Conservation (phyloP, 2,329 filamentous ascomycete species). For the Venturia aucupariae region DNA sequence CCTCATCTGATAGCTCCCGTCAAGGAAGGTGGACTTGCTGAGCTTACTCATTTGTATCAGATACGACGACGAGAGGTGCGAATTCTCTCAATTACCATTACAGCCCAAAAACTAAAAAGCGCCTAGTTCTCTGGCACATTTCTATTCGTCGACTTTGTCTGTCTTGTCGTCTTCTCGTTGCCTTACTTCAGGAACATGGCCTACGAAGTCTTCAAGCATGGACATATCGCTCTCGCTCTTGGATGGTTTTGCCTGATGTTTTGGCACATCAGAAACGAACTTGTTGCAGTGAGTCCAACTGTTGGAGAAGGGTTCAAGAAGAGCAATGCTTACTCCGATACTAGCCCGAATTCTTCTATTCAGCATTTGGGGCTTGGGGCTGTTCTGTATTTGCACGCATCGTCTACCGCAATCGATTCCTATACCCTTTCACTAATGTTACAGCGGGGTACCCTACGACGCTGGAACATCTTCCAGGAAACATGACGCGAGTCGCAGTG, state of each 20-base stretch:
- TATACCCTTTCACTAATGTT: slow-evolving; percentile 15
- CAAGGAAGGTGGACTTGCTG: slow-evolving; percentile 19
- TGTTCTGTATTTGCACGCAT: slow-evolving; percentile 18
- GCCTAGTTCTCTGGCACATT: slow-evolving; percentile 19
- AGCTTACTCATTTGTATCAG: slow-evolving; percentile 18
- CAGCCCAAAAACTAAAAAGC: background rate
- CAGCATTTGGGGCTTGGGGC: slow-evolving; percentile 19
- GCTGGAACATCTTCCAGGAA: slow-evolving; percentile 18
- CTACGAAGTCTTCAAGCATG: slow-evolving; percentile 22
- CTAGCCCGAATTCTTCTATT: slow-evolving; percentile 22
- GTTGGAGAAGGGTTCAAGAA: background rate
- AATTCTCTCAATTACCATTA: too few relatives aligned
- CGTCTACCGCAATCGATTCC: slow-evolving; percentile 17
- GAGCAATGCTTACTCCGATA: background rate
- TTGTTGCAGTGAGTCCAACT: slow-evolving; percentile 15
- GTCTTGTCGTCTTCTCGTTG: slow-evolving; percentile 21
- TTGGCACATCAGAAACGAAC: slow-evolving; percentile 22
- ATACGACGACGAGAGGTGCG: slow-evolving; percentile 18
- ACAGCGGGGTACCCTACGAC: slow-evolving; percentile 19
- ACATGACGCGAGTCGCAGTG: slow-evolving; percentile 17
- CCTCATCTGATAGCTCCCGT: slow-evolving; percentile 20
- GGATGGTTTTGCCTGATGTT: slow-evolving; percentile 21
- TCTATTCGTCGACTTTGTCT: slow-evolving; percentile 19
- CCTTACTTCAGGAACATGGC: slow-evolving; percentile 20
- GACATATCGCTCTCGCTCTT: slow-evolving; percentile 21